Base-by-base conservation (phyloP, 2,329 filamentous ascomycete species). In the Dactylellina cionopaga region DNA sequence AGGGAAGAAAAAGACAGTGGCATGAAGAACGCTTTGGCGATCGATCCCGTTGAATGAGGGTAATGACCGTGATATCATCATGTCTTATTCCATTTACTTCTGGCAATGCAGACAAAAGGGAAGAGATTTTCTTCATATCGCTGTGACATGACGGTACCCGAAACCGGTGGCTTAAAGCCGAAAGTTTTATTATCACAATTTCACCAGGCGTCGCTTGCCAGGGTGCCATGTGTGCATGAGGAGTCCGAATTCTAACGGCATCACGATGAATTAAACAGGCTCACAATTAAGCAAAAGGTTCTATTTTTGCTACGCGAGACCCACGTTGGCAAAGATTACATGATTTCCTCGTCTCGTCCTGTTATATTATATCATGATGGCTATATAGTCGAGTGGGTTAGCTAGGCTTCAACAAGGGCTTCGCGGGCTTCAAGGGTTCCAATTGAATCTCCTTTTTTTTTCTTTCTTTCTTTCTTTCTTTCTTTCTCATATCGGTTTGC, bases 231-330 rank as follows among this genome's bases (percentile, higher is more conserved):
- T 71, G 66, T 51, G 66, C 66, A 64, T 64, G 66, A 63, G 46
- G 47, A 10, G 35, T 63, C 58, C 58, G 58, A 41, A 49, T 64
- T 56, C 66, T 11, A 64, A 58, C 66, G 51, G 59, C 66, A 62
- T 71, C 66, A 64, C 58, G 58, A 56, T 71, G 58, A 71, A 46
- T 59, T 46, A 63, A 59, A 64, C 43, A 27, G 37, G 27, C 49
- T 58, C 58, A 41, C 56, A 29, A 37, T 63, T 49, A 64, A 52
- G 24, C 52, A 43, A 27, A 24, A 49, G 25, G 37, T 59, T 59
- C 66, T 71, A 71, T 71, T 71, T 71, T 71, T 71, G 59, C 37
- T 71, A 71, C 66, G 51, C 66, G 66, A 71, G 59, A 27, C 24
- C 37, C 37, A 27, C 56, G 27, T 54, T 39, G 17, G 22, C 22